Conservation (phyloP, 2,329 filamentous ascomycete genomes). For the Hortaea sp. region DNA sequence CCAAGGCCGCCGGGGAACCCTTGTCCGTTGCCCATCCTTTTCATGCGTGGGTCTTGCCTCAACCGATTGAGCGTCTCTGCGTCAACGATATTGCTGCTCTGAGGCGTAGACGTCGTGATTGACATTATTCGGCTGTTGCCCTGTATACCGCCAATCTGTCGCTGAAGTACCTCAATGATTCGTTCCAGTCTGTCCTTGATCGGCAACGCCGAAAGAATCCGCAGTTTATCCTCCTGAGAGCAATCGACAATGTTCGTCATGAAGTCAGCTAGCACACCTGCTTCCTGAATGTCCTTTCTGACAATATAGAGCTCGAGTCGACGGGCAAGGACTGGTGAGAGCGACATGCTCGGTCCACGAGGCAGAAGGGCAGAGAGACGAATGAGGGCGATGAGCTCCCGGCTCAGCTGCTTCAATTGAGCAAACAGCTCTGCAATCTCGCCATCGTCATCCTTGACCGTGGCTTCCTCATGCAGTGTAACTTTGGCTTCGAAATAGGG, state of each 20-base stretch:
- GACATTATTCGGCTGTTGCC: constrained; percentile 78
- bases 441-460: constrained; percentile 36
- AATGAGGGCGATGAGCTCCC: constrained; percentile 76
- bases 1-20: constrained; percentile 21
- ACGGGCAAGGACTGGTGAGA: constrained; percentile 78
- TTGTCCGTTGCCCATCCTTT: constrained; percentile 25
- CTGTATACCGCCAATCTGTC: constrained; percentile 75
- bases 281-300: constrained; percentile 70
- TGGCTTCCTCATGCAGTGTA: constrained; percentile 55
- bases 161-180: constrained; percentile 73
- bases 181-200: constrained; percentile 68
- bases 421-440: constrained; percentile 63
- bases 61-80: constrained; percentile 34
- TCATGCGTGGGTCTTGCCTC: constrained; percentile 32
- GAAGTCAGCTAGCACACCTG: constrained; percentile 82
- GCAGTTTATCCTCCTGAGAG: constrained; percentile 81
- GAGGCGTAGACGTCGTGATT: constrained; percentile 47
- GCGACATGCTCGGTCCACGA: constrained; percentile 51
- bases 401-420: constrained; percentile 71
- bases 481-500: constrained; percentile 83
- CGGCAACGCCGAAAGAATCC: constrained; percentile 71
- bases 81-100: constrained; percentile 29
- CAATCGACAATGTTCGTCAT: constrained; percentile 90
- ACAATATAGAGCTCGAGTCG: constrained; percentile 80
- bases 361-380: constrained; percentile 77